These are phyloP conservation scores for Alternaria sp. DNA, from an alignment of 2,329 filamentous ascomycete genomes.

Conservation along the genomic window DNA sequence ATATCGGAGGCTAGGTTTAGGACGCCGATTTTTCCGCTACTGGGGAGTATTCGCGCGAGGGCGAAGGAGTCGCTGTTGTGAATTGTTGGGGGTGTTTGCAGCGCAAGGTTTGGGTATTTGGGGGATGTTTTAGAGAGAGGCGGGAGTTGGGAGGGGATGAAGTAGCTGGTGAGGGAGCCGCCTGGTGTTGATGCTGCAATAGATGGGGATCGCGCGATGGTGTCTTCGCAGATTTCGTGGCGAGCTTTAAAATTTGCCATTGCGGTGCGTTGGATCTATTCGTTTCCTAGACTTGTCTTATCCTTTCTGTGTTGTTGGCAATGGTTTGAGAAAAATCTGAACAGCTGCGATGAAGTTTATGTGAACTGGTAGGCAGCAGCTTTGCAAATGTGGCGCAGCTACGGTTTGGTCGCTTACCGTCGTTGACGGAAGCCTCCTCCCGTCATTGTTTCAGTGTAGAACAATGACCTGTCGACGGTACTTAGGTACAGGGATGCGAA, in stretches of 20 bases:
- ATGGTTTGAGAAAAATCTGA: not conserved
- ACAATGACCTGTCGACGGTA: not conserved
- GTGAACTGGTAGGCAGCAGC: not conserved
- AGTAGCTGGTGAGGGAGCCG: slow-evolving; percentile 24
- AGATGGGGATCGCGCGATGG: slow-evolving; percentile 19
- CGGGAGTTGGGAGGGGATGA: slow-evolving; percentile 27
- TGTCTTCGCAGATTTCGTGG: slow-evolving; percentile 33
- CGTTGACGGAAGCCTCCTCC: not conserved
- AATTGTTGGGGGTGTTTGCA: slow-evolving; percentile 22
- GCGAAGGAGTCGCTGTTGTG: slow-evolving; percentile 31
- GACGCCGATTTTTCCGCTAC: slow-evolving; percentile 23
- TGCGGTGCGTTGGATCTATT: not conserved
- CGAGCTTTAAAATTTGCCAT: slow-evolving; percentile 31
- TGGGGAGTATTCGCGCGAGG: slow-evolving; percentile 22
- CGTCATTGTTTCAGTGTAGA: not conserved
- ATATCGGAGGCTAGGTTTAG: slow-evolving; percentile 32
- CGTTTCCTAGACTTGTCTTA: not conserved
- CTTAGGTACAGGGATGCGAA: not conserved
- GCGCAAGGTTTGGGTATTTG: not conserved
- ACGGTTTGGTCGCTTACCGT: fast-evolving
- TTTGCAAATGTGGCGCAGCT: not conserved
- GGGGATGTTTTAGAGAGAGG: slow-evolving; percentile 14
- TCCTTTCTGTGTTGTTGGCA: not conserved
- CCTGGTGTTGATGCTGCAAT: slow-evolving; percentile 21
- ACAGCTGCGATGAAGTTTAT: not conserved